Conservation (phyloP, 768 basidiomycete genomes). For the Macrolepiota dolichaula region DNA sequence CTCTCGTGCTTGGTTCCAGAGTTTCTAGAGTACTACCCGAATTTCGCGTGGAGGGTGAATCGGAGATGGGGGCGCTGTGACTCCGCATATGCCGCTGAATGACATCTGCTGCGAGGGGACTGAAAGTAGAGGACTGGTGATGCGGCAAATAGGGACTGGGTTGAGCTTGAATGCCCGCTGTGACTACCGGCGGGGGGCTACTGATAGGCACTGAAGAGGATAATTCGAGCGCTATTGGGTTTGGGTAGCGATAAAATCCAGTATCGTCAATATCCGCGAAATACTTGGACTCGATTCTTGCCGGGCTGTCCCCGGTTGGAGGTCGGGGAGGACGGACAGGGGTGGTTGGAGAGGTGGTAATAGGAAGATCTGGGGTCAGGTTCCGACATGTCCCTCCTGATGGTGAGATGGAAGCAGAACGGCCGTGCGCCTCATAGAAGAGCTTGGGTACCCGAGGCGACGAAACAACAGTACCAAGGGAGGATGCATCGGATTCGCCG, state of each 20-base stretch:
- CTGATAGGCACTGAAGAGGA: not conserved
- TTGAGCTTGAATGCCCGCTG: not conserved
- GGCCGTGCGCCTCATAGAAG: not conserved
- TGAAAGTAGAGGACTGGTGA: not conserved
- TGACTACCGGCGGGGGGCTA: not conserved
- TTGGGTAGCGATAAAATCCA: slow-evolving; percentile 2
- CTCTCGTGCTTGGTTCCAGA: not conserved
- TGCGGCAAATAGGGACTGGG: not conserved
- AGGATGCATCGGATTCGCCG: not conserved
- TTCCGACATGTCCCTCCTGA: not conserved
- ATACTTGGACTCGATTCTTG: slow-evolving; percentile 5
- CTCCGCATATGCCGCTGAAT: slow-evolving; percentile 3
- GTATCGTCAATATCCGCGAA: slow-evolving; percentile 7
- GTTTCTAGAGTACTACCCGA: not conserved
- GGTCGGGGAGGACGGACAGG: slow-evolving; percentile 15
- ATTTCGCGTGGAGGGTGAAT: not conserved
- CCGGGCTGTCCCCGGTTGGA: slow-evolving; percentile 14
- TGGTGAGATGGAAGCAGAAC: not conserved
- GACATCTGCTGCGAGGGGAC: not conserved
- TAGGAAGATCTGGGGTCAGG: not conserved
- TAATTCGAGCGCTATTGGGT: not conserved
- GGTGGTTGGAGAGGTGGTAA: not conserved
- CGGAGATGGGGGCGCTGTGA: not conserved
- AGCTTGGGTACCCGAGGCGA: slow-evolving; percentile 9
- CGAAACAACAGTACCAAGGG: slow-evolving; percentile 6